Evolutionary conservation across 345 rosid genomes (phyloP), one percentile per base, ranked within the genome.

Genomic region (Corymbia maculata): DNA sequence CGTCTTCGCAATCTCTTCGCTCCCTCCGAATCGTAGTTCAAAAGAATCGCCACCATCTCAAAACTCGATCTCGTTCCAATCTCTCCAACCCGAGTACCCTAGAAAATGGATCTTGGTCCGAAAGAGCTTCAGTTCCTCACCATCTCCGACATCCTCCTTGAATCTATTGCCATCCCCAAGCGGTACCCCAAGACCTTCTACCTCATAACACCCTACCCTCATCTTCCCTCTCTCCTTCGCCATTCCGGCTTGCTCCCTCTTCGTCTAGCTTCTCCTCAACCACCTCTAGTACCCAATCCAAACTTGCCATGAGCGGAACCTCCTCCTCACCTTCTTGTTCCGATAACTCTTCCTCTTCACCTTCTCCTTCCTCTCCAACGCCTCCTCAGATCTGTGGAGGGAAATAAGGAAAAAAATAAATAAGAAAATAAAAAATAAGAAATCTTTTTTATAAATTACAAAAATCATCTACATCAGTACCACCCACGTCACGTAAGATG

Each of bases 291-390:
- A 89, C 24, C 70, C 90, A 64, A 70, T 90, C 87, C 88, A 90
- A 30, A 91, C 94, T 87, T 95, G 93, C 68, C 99, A 95, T 50
- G 93, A 97, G 52, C 96, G 98, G 98, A 91, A 98, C 79, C 90
- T 95, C 26, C 95, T 97, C 90, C 55, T 97, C 42, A 85, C 91
- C 91, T 94, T 93, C 90, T 97, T 95, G 85, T 97, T 97, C 94
- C 85, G 92, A 85, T 97, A 97, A 93, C 88, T 97, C 92, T 97
- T 97, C 93, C 98, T 97, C 91, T 95, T 97, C 70, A 95, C 95
- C 75, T 53, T 53, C 95, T 98, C 99, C 82, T 97, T 98, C 59
- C 96, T 98, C 91, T 98, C 99, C 21, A 97, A 99, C 1, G 98
- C 99, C 66, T 97, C 98, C 6, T 53, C 59, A 21, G 59, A 24